Evolutionary conservation across 345 rosid species (phyloP), one percentile per base, ranked within the genome.

Genomic region (Ricinus communis): DNA sequence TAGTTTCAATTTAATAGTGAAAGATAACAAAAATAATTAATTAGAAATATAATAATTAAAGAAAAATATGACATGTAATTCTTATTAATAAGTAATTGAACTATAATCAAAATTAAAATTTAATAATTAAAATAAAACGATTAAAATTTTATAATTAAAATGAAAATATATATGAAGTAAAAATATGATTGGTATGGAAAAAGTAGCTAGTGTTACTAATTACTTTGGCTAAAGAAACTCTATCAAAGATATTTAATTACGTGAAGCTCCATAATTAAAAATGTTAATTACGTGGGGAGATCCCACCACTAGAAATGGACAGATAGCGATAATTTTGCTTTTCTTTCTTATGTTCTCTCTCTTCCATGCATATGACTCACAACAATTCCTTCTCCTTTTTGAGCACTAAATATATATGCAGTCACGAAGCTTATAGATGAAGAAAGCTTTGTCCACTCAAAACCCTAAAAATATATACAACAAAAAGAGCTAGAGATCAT

Each of bases 381-480:
- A 47, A 41, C 25, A 58, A 36, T 30, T 49, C 50, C 61, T 65
- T 60, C 72, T 77, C 55, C 71, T 64, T 78, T 76, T 54, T 74
- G 73, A 75, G 81, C 87, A 79, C 73, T 62, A 76, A 69, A 73
- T n/a, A n/a, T n/a, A 68, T 18, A n/a, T 73, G 50, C 62, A 69
- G 71, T 66, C 65, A 22, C 72, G 76, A 74, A 69, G 62, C 63
- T 65, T 47, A 65, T 49, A 65, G 69, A 1, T 69, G 63, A 71
- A 79, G 88, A 74, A 87, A 83, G 75, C 87, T 90, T 88, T 79
- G 36, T 58, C 90, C 89, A 82, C 88, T 80, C 79, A 79, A 84
- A 83, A 75, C 97, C 93, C 91, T 86, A 87, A 84, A 71, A 76
- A 60, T 67, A 81, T 82, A 80, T 74, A 82, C 50, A 79, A 86